Base-by-base conservation (phyloP, 2,329 filamentous ascomycete species). In the Penicillium sp. region DNA sequence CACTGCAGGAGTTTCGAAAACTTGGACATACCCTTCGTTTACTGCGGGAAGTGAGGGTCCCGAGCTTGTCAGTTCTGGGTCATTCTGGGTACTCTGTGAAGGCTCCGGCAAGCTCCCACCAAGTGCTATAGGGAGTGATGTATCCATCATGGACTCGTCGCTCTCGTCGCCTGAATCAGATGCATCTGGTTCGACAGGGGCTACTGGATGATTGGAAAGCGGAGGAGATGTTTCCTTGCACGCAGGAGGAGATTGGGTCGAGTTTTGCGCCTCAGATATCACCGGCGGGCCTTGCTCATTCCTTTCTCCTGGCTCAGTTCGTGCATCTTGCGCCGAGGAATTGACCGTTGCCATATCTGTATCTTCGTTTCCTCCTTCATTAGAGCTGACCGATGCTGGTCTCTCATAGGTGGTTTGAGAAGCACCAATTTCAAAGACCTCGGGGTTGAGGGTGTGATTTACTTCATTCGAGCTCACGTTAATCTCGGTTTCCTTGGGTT, bases 121-220 rank as follows among this genome's bases (percentile, higher is more conserved):
- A 4, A 72, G 59, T 17, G 68, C 63, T 44, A 55, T 60, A 17
- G 70, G 70, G n/a, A 73, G 54, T 46, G 64, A 65, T 12, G 62
- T 64, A 41, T 72, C 69, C 70, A 73, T 71, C 18, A 65, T 58
- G 6, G 68, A 68, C 6, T 72, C 69, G 5, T 71, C 66, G 40
- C 66, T 68, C 42, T 64, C 60, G 27, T 46, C 45, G 33, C 61
- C 60, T 15, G 55, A 59, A 23, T 59, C 53, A 24, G 41, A 20
- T 1, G 52, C 46, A 8, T 13, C 6, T 3, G 27, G 17, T 10
- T 46, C 44, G 17, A 20, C n/a, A 4, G 3, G 10, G 24, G 18
- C 5, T 7, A 26, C 10, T 9, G 27, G 27, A 4, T 15, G 24
- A 15, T 20, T 23, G 1, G 15, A 10, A 23, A 13, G 5, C 7